Base-by-base conservation (phyloP, 2,329 filamentous ascomycete species). In the Xylogone sp. region DNA sequence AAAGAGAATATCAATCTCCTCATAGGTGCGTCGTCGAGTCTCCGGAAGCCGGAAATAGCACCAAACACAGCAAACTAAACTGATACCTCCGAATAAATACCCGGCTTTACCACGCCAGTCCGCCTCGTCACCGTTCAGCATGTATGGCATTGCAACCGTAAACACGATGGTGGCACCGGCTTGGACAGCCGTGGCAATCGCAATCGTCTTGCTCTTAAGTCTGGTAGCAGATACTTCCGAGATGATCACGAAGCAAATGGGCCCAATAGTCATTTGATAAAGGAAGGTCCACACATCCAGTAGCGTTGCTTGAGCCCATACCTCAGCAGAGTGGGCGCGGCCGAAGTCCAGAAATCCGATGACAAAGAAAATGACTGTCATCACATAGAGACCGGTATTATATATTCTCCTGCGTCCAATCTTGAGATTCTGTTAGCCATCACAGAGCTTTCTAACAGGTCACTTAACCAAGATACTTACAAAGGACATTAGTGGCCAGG, bases 401-500 rank as follows among this genome's bases (percentile, higher is more conserved):
- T 75, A 75, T 48, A 79, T 71, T 2, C 69, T 69, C 4, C 76
- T 70, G 3, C 77, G 72, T 12, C 77, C 77, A 54, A 75, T 73
- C 3, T 71, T 64, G 9, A 67, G 9, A 67, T 62, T 42, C 75
- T 69, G 20, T 48, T 48, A 48, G 46, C n/a, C 10, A 27, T 13
- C 21, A 42, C 8, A 8, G 18, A 21, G 4, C 72, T 2, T 69
- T 63, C 7, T 65, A 62, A 27, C 10, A 27, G 24, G 24, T 27
- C 5, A 27, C 24, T 66, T 3, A 73, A 69, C 10, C 69, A 48
- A 72, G 59, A 31, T 65, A 68, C 77, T 75, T 79, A 4, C 75
- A 76, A 18, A 72, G 50, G 7, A 80, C 63, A 10, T 76, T 77
- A 43, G 72, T 71, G 5, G 76, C 65, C 61, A 78, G 74, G 76